A percentile compares a stretch with the other conserved stretches of the same genome.
These are phyloP conservation scores for Fusarium metavorans DNA, from an alignment of 2,329 filamentous ascomycete genomes.

Conservation along the genomic window DNA sequence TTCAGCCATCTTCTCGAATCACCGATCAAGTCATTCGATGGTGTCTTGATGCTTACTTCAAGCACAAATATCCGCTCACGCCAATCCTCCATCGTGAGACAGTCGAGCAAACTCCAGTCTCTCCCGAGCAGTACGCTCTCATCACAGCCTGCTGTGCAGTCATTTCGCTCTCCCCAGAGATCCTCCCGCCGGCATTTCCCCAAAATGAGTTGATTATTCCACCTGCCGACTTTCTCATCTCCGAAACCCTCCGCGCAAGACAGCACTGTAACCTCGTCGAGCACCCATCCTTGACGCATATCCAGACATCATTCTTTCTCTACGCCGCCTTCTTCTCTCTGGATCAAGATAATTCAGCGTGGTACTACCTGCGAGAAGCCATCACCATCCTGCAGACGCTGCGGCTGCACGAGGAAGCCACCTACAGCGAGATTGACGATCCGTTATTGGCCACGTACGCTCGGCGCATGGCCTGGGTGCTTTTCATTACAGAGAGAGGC, in stretches of 20 bases:
- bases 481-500: slow-evolving; percentile 50
- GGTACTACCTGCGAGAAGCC: slow-evolving; percentile 48
- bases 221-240: slow-evolving; percentile 40
- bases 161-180: slow-evolving; percentile 45
- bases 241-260: slow-evolving; percentile 45
- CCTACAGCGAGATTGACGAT: slow-evolving; percentile 31
- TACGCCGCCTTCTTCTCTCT: slow-evolving; percentile 47
- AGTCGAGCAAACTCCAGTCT: slow-evolving; percentile 17
- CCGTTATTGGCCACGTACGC: slow-evolving; percentile 23
- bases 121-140: slow-evolving; percentile 43
- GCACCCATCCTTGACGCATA: slow-evolving; percentile 41
- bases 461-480: slow-evolving; percentile 45
- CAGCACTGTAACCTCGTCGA: slow-evolving; percentile 42
- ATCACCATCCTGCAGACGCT: slow-evolving; percentile 46
- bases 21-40: slow-evolving; percentile 29
- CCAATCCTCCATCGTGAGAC: slow-evolving; percentile 45
- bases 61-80: slow-evolving; percentile 51
- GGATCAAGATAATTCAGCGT: slow-evolving; percentile 49
- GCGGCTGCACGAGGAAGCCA: slow-evolving; percentile 45
- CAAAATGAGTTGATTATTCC: slow-evolving; percentile 17
- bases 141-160: slow-evolving; percentile 47
- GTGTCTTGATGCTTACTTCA: slow-evolving; percentile 49
- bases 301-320: slow-evolving; percentile 50
- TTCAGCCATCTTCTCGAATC: slow-evolving; percentile 15
- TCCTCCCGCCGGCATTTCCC: slow-evolving; percentile 7